Percentiles rank a stretch among this genome's conserved stretches.
Evolutionary conservation across 208 protist genomes (phyloP).

Genomic region (Trypanosoma congolense): DNA sequence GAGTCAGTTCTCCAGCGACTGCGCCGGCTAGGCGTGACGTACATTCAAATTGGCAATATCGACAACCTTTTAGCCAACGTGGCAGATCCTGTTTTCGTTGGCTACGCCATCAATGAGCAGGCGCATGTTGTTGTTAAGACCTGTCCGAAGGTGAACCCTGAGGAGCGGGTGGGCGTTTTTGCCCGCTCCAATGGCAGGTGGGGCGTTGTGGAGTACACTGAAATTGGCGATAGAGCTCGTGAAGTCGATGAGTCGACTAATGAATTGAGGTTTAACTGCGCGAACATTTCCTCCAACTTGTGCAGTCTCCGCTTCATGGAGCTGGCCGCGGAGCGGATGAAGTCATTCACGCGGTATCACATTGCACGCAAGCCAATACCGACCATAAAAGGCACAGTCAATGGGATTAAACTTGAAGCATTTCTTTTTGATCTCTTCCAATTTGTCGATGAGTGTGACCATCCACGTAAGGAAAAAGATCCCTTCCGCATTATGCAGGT

Average conservation of each 20-base stretch:
- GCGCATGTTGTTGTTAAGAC: conserved; percentile 92
- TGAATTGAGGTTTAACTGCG: conserved; percentile 88
- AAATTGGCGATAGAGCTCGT: conserved; percentile 86
- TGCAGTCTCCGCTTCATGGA: conserved; percentile 83
- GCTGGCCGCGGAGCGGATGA: conserved; percentile 45
- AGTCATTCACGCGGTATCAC: conserved; percentile 79
- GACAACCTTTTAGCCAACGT: conserved; percentile 96
- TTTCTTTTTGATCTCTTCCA: conserved; percentile 98
- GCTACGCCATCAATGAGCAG: conserved; percentile 50
- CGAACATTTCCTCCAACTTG: conserved; percentile 96
- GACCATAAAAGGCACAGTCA: conserved; percentile 42
- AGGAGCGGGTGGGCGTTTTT: conserved; percentile 96
- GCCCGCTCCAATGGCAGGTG: conserved; percentile 68
- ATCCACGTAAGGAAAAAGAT: conserved; percentile 1
- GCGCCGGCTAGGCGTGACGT: conserved; percentile 71
- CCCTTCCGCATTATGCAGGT: conserved; percentile 86
- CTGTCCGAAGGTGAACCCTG: conserved; percentile 71
- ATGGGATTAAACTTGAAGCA: conserved; percentile 94
- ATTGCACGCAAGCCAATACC: conserved; percentile 95
- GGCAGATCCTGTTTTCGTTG: conserved; percentile 94
- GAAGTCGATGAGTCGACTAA: conserved; percentile 58
- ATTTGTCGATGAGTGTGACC: conserved; percentile 39
- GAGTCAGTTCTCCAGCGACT: conserved; percentile 78
- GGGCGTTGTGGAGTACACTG: conserved; percentile 97
- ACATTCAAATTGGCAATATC: conserved; percentile 94